phyloP scores from a whole-genome alignment of 306 rosid genomes.

The Prunus mume region DNA sequence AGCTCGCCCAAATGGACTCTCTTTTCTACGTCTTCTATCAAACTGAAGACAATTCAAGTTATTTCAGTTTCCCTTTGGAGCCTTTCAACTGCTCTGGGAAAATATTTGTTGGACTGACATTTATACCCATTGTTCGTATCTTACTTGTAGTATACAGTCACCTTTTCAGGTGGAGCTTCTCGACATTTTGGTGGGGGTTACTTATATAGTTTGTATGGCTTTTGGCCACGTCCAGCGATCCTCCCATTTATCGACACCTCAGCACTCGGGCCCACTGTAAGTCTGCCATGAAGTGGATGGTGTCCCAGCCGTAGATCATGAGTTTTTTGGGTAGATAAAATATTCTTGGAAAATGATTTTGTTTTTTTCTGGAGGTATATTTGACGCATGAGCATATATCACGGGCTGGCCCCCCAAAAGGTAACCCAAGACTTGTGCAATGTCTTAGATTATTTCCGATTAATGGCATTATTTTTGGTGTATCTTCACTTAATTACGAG shows the following conservation, averaged over 20 bases:
- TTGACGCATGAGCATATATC: no score
- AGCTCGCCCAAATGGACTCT: background rate
- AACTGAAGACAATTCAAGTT: background rate
- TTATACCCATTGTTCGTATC: slow-evolving; percentile 19
- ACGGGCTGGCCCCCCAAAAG: no score
- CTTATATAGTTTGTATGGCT: background rate
- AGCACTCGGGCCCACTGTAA: background rate
- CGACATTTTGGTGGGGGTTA: slow-evolving; percentile 13
- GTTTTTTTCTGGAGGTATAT: background rate
- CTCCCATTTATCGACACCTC: slow-evolving; percentile 46
- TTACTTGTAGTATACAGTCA: background rate
- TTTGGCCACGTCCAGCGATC: slow-evolving; percentile 41
- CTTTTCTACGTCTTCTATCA: background rate
- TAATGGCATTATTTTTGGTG: no score
- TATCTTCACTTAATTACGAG: no score
- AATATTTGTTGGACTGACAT: slow-evolving; percentile 23
- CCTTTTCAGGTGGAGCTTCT: slow-evolving; percentile 5
- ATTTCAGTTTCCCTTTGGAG: slow-evolving; percentile 17
- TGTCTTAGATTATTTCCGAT: no score
- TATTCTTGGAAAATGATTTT: background rate
- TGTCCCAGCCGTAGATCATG: background rate
- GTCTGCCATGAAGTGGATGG: background rate
- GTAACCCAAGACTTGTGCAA: no score
- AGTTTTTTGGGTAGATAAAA: background rate
- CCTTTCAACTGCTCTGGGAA: slow-evolving; percentile 9